Evolutionary conservation across 2,329 filamentous ascomycete genomes (phyloP).

Genomic region (Nothopassalora personata): DNA sequence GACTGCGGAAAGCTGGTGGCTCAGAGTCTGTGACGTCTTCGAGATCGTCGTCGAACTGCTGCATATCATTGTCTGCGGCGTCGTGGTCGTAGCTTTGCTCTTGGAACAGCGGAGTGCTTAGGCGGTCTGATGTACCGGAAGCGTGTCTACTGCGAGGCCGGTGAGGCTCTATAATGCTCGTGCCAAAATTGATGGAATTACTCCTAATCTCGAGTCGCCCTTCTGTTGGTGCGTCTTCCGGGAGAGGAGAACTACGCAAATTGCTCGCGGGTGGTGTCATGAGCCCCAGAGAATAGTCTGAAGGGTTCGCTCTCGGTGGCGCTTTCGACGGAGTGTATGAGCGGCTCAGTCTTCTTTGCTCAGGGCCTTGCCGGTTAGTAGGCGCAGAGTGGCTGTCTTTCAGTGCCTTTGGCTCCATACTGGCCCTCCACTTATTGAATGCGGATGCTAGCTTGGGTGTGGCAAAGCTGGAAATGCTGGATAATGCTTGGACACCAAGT

Average conservation of each 20-base stretch:
- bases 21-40: conserved; percentile 18
- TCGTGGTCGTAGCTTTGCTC: conserved; percentile 56
- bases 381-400: conserved; percentile 35
- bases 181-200: conserved; percentile 4
- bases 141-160: conserved; percentile 8
- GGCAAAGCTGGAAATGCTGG: conserved; percentile 69
- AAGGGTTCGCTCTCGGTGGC: conserved; percentile 31
- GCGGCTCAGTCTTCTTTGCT: conserved; percentile 16
- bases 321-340: conserved; percentile 45
- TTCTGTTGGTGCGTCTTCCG: conserved; percentile 26
- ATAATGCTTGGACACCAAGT: conserved; percentile 55
- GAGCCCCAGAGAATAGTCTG: conserved; percentile 68
- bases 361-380: conserved; percentile 32
- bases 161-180: conserved; percentile 2
- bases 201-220: conserved; percentile 20
- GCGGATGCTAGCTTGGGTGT: conserved; percentile 91
- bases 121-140: conserved; percentile 27
- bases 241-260: conserved; percentile 56
- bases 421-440: conserved; percentile 91
- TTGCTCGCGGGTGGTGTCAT: conserved; percentile 83
- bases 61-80: conserved; percentile 47
- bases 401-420: conserved; percentile 39
- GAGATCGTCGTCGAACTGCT: conserved; percentile 47
- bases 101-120: conserved; percentile 51
- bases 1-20: conserved; percentile 26